phyloP scores from a whole-genome alignment of 2,329 filamentous ascomycete species.

The Cytospora chrysosperma region DNA sequence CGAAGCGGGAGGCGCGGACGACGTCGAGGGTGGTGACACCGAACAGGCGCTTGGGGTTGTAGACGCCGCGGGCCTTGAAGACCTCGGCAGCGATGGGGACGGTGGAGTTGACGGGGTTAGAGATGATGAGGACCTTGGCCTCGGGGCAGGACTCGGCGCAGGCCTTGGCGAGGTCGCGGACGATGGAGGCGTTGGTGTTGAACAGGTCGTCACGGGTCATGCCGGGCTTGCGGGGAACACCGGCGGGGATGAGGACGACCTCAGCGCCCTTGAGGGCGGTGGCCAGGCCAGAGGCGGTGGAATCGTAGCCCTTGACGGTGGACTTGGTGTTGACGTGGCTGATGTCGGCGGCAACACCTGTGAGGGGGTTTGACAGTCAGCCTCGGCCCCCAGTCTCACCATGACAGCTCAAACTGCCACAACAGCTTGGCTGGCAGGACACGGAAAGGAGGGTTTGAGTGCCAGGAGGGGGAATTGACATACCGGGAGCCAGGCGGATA shows the following conservation, averaged over 20 bases:
- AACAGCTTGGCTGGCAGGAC: neutral
- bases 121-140: slow-evolving; percentile 95
- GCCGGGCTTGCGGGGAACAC: slow-evolving; percentile 98
- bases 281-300: slow-evolving; percentile 72
- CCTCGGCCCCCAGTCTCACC: slow-evolving; percentile 23
- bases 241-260: slow-evolving; percentile 95
- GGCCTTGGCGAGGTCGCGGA: slow-evolving; percentile 96
- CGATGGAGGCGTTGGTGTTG: slow-evolving; percentile 99
- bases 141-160: slow-evolving; percentile 84
- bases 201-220: slow-evolving; percentile 99
- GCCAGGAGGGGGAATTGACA: slow-evolving; percentile 1
- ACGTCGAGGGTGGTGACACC: slow-evolving; percentile 99
- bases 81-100: slow-evolving; percentile 97
- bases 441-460: neutral
- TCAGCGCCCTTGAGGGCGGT: slow-evolving; percentile 82
- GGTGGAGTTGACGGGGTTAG: slow-evolving; percentile 99
- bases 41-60: slow-evolving; percentile 99
- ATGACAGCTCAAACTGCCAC: neutral
- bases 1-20: slow-evolving; percentile 96
- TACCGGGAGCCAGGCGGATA: slow-evolving; percentile 91
- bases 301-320: slow-evolving; percentile 84
- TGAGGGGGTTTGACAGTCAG: slow-evolving; percentile 27
- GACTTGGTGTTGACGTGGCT: slow-evolving; percentile 99
- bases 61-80: slow-evolving; percentile 92
- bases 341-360: slow-evolving; percentile 97